Percentiles rank a stretch among this genome's conserved stretches.
Conservation (phyloP, 2,329 filamentous ascomycete species). For the Aspergillus sp. region DNA sequence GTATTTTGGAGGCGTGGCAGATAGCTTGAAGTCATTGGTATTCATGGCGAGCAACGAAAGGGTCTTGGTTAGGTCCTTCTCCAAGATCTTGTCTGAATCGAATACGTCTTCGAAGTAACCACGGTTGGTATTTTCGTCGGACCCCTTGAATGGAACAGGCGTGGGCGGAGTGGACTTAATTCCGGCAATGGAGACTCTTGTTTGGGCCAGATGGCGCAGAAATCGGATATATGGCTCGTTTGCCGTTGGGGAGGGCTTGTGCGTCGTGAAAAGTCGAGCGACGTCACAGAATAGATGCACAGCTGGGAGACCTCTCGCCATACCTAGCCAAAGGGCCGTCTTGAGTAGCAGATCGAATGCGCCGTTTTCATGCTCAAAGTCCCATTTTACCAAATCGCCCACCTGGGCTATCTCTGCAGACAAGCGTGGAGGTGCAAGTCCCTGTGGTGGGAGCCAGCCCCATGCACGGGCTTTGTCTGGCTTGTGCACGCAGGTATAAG, state of each 20-base stretch:
- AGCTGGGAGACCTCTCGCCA: constrained; percentile 29
- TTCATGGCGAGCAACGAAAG: constrained; percentile 14
- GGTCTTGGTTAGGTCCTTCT: constrained; percentile 11
- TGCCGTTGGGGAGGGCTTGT: constrained; percentile 8
- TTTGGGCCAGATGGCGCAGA: constrained; percentile 19
- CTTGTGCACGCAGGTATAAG: constrained; percentile 12
- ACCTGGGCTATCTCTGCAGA: constrained; percentile 11
- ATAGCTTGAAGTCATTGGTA: background rate
- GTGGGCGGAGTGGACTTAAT: constrained; percentile 11
- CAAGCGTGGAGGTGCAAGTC: constrained; percentile 12
- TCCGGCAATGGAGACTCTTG: constrained; percentile 15
- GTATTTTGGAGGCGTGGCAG: constrained; percentile 5
- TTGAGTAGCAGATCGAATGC: constrained; percentile 25
- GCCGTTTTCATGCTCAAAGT: constrained; percentile 2
- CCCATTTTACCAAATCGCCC: constrained; percentile 20
- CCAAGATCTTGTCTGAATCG: constrained; percentile 15
- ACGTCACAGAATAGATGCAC: constrained; percentile 34
- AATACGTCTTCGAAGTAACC: constrained; percentile 25
- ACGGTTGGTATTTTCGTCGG: constrained; percentile 12
- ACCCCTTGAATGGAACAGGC: constrained; percentile 15
- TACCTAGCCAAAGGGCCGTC: constrained; percentile 29
- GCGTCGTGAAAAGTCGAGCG: constrained; percentile 24
- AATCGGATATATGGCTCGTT: constrained; percentile 13
- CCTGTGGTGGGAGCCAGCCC: constrained; percentile 23
- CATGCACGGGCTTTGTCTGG: constrained; percentile 20